Base-by-base conservation (phyloP, 177 flowering plant genomes). In the Vitis hybrid region DNA sequence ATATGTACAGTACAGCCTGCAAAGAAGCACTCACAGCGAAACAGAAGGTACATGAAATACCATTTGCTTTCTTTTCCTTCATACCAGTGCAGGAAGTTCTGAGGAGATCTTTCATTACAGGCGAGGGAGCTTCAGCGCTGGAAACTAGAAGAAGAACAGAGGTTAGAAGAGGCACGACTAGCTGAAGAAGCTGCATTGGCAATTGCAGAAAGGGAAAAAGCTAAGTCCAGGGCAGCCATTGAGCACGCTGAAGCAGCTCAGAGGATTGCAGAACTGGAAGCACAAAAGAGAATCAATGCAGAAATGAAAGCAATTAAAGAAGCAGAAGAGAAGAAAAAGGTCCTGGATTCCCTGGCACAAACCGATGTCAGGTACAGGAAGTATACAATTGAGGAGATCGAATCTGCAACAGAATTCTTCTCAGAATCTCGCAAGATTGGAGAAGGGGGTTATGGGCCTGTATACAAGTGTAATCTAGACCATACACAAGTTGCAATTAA, bases 371-470 rank as follows among this genome's bases (percentile, higher is more conserved):
- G 83, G 66, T 85, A 83, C 70, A 78, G 90, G 73, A 74, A 54
- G 60, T 86, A 85, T 73, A 19, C 88, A 10, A 85, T 86, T 11
- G 87, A 85, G 67, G 90, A 85, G 70, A 86, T 86, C 18, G 90
- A 84, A 77, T 71, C 51, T 51, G 90, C 86, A 11, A 86, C 90
- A 4, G 83, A 81, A 1, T 67, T n/a, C 51, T 85, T 86, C 15
- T 10, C 76, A 1, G 60, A 73, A 6, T 61, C 83, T 15, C 77
- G 71, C 49, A 86, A 84, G 78, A 86, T 86, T 51, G 89, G 89
- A 50, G 89, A 86, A 82, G 90, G 88, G 10, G 89, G 89, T 19
- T 86, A 86, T 74, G 89, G 89, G 0, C 90, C 90, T 1, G 90
- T 86, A 11, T 86, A 79, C 62, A 82, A 77, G 74, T 73, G 86